These are phyloP conservation scores for Neltuma alba DNA, from an alignment of 306 rosid genomes.

Conservation along the genomic window DNA sequence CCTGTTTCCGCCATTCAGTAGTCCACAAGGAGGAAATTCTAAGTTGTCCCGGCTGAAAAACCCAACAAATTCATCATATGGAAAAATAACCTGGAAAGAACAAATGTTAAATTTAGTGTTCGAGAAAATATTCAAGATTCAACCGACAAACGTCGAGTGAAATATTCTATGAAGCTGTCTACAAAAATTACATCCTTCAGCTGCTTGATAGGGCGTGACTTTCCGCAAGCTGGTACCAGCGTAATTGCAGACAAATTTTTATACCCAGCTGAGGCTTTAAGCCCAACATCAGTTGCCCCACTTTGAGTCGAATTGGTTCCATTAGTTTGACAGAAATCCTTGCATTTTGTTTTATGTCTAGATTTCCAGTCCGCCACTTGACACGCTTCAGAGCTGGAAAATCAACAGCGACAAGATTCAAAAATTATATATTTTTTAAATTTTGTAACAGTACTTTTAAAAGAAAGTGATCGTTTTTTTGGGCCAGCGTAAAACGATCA, in stretches of 20 bases:
- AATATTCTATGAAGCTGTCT: background rate
- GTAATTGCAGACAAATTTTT: conserved; percentile 57
- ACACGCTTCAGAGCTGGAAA: conserved; percentile 69
- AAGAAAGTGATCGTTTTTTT: background rate
- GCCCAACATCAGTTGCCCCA: conserved; percentile 6
- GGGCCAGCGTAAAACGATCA: background rate
- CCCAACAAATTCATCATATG: conserved; percentile 82
- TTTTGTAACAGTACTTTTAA: background rate
- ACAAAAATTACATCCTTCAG: conserved; percentile 61
- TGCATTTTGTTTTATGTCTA: conserved; percentile 75
- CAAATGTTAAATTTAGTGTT: background rate
- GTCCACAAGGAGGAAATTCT: conserved; percentile 87
- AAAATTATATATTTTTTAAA: background rate
- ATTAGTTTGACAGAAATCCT: conserved; percentile 26
- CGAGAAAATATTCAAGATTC: conserved; percentile 16
- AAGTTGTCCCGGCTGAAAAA: conserved; percentile 77
- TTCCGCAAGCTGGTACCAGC: conserved; percentile 54
- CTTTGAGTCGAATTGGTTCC: conserved; percentile 32
- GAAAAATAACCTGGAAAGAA: conserved; percentile 83
- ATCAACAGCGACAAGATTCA: background rate
- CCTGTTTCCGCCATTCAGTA: conserved; percentile 94
- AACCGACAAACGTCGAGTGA: background rate
- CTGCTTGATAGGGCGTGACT: conserved; percentile 58
- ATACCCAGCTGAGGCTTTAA: conserved; percentile 32
- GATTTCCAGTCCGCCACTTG: conserved; percentile 77